Conservation (phyloP, 2,329 filamentous ascomycete species). For the Ambrosiella cleistominuta region DNA sequence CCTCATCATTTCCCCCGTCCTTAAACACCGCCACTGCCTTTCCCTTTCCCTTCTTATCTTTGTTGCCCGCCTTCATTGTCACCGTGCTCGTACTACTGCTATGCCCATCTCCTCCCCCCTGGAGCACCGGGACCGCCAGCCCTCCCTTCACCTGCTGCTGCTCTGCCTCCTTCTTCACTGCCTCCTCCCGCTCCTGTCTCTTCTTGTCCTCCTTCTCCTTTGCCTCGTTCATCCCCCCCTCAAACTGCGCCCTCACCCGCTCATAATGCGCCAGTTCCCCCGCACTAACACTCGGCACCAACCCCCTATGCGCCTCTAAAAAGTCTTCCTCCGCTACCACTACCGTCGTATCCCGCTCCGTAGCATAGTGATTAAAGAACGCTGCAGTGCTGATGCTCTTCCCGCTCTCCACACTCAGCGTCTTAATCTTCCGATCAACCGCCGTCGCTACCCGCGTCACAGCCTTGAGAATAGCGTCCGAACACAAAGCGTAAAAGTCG, state of each 20-base stretch:
- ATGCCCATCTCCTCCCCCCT: constrained; percentile 1
- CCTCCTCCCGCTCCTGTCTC: constrained; percentile 20
- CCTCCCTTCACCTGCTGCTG: not conserved
- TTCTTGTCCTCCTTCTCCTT: constrained; percentile 20
- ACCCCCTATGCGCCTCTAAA: constrained; percentile 58
- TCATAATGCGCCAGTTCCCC: constrained; percentile 90
- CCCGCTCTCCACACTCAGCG: constrained; percentile 37
- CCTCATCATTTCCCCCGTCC: constrained; percentile 36
- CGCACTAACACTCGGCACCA: constrained; percentile 83
- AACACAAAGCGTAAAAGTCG: constrained; percentile 92
- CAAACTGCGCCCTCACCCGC: constrained; percentile 64
- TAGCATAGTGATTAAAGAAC: constrained; percentile 88
- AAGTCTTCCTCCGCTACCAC: constrained; percentile 86
- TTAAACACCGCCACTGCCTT: constrained; percentile 25
- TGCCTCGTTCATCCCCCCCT: constrained; percentile 34
- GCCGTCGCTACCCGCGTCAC: constrained; percentile 75
- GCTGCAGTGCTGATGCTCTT: constrained; percentile 64
- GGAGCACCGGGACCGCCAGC: not conserved
- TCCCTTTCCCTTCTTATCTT: constrained; percentile 14
- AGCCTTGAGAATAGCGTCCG: constrained; percentile 96
- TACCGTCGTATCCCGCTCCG: constrained; percentile 65
- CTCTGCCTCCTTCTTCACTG: constrained; percentile 14
- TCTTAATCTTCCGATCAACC: constrained; percentile 68
- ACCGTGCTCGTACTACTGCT: constrained; percentile 9
- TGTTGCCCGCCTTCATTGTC: constrained; percentile 12